phyloP scores from a whole-genome alignment of 768 basidiomycete species.

The Mycena olivaceomarginata region DNA sequence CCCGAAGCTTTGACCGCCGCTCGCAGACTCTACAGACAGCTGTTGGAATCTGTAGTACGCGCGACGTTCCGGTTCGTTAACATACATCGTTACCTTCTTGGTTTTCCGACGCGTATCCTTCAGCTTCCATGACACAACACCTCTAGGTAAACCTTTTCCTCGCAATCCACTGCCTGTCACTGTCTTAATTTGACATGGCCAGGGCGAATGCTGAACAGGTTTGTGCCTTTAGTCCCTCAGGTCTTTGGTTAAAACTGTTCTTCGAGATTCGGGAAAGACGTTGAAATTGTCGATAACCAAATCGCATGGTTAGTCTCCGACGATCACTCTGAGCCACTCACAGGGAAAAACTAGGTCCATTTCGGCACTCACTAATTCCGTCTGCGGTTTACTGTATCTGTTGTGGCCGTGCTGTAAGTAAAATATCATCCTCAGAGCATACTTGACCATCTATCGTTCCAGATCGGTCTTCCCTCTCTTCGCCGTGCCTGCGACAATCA shows the following conservation, averaged over 20 bases:
- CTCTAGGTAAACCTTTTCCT: slow-evolving; percentile 71
- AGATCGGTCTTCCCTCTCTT: slow-evolving; percentile 89
- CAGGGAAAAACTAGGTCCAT: background rate
- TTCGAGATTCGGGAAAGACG: slow-evolving; percentile 63
- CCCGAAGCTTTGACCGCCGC: no score
- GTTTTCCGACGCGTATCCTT: background rate
- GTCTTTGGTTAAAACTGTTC: background rate
- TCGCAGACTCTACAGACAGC: slow-evolving; percentile 47
- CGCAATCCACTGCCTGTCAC: background rate
- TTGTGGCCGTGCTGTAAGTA: slow-evolving; percentile 51
- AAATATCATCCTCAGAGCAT: background rate
- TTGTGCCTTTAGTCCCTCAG: slow-evolving; percentile 49
- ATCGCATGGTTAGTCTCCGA: slow-evolving; percentile 68
- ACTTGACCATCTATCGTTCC: background rate
- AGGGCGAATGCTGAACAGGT: slow-evolving; percentile 92
- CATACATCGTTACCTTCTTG: slow-evolving; percentile 55
- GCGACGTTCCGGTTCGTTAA: slow-evolving; percentile 88
- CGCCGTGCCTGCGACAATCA: slow-evolving; percentile 71
- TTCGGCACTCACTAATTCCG: background rate
- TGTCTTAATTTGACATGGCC: background rate
- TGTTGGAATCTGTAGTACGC: slow-evolving; percentile 83
- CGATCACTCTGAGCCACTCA: slow-evolving; percentile 78
- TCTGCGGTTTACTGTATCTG: slow-evolving; percentile 79
- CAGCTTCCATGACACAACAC: slow-evolving; percentile 74
- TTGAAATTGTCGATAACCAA: slow-evolving; percentile 92